These are phyloP conservation scores for Metschnikowia cerradonensis DNA, from an alignment of 805 yeast genomes.

Conservation along the genomic window DNA sequence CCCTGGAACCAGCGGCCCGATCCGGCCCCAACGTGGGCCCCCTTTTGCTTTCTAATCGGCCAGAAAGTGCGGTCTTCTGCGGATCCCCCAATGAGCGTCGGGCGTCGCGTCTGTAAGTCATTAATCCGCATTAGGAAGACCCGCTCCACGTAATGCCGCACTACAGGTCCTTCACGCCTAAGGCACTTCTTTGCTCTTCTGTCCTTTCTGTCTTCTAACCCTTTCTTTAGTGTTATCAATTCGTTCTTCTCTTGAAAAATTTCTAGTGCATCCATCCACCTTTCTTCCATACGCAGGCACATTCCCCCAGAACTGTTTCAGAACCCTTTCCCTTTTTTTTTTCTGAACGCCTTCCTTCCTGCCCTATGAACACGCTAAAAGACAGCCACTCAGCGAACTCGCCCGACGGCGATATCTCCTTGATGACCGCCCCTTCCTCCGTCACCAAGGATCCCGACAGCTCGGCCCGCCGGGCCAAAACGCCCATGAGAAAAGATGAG, in stretches of 20 bases:
- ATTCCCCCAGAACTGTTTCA: not conserved
- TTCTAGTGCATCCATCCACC: not conserved
- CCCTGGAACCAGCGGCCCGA: too few relatives aligned
- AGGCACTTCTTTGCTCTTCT: conserved; percentile 9
- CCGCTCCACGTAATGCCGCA: conserved; percentile 5
- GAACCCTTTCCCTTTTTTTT: not conserved
- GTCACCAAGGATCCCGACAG: conserved; percentile 10
- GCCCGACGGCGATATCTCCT: conserved; percentile 15
- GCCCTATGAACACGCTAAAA: conserved; percentile 22
- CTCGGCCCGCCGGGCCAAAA: conserved; percentile 22
- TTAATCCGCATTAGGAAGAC: conserved; percentile 12
- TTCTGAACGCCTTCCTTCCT: not conserved
- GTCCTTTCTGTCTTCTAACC: not conserved
- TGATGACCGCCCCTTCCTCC: conserved; percentile 9
- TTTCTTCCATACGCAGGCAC: not conserved
- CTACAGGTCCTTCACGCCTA: not conserved
- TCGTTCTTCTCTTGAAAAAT: not conserved
- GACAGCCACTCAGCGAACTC: conserved; percentile 21
- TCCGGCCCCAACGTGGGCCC: not conserved
- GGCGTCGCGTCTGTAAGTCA: conserved; percentile 16
- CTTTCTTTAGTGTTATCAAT: too few relatives aligned
- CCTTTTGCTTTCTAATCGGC: not conserved
- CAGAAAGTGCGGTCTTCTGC: not conserved
- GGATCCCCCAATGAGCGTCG: conserved; percentile 2
- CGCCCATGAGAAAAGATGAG: conserved; percentile 42